Evolutionary conservation across 2,329 filamentous ascomycete genomes (phyloP), one percentile per base, ranked within the genome.

Genomic region (Cladosporium sp.): DNA sequence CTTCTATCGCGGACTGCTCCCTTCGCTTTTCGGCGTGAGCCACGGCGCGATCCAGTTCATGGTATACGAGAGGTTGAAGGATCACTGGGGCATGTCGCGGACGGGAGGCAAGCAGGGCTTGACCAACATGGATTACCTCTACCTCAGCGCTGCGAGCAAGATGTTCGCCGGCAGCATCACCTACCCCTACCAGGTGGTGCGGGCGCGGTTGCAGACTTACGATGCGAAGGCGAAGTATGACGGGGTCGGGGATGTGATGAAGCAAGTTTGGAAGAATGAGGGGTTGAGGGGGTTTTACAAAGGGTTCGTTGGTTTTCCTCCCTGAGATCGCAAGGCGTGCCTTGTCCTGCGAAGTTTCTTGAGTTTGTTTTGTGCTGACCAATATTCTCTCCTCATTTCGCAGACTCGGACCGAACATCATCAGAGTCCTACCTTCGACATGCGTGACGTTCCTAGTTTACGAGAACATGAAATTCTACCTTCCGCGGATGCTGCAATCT

Each of bases 371-470:
- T n/a, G n/a, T 44, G 24, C 24, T 32, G 24, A 30, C 30, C 12
- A 12, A 17, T 11, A 27, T 44, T 4, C n/a, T 22, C 15, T 15
- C 15, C n/a, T 12, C 39, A 34, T 39, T 42, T 47, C 47, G 22
- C 47, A 73, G 70, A 1, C 74, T 97, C 51, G 83, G 89, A 36
- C 91, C 92, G 1, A 95, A 92, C 58, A 79, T 96, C n/a, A 75
- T 96, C 47, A 81, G 93, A 54, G 93, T 97, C 22, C 76, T 99
- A 68, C 93, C 93, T 3, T 91, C 90, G 27, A 97, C 93, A 3
- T 95, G 93, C 81, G 89, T 96, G 48, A 97, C 92, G 1, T 97
- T 99, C 66, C 70, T 99, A 61, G 91, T 97, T 19, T 97, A 97
- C 70, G 93, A 99, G 74, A 97, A 97, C 69, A 85, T 86, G 53